These are phyloP conservation scores for Hanseniaspora lachancei DNA, from an alignment of 805 yeast species.

Conservation along the genomic window DNA sequence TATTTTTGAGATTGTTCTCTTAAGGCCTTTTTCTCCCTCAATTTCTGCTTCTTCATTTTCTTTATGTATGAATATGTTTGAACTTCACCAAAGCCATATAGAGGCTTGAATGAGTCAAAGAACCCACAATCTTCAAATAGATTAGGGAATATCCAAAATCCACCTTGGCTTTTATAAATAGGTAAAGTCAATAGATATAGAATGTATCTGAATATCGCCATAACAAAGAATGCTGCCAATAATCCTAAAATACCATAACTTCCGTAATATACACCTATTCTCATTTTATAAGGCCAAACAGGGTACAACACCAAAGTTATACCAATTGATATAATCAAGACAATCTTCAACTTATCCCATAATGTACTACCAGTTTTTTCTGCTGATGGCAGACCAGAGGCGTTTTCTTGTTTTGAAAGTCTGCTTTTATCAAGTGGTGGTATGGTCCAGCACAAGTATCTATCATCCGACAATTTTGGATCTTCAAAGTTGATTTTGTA, in stretches of 20 bases:
- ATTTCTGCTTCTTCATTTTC: conserved; percentile 24
- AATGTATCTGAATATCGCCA: conserved; percentile 69
- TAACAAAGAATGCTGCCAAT: conserved; percentile 57
- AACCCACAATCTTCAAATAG: conserved; percentile 92
- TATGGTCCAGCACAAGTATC: conserved; percentile 9
- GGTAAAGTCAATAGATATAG: conserved; percentile 36
- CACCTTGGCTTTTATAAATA: conserved; percentile 33
- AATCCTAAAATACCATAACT: conserved; percentile 66
- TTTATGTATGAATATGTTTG: conserved; percentile 25
- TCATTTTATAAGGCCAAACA: conserved; percentile 85
- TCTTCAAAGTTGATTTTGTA: conserved; percentile 1
- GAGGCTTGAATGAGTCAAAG: conserved; percentile 77
- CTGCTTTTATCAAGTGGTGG: background rate
- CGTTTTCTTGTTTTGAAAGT: background rate
- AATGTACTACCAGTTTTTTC: conserved; percentile 30
- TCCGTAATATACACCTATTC: conserved; percentile 79
- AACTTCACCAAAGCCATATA: conserved; percentile 67
- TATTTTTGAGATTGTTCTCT: background rate
- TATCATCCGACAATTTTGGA: conserved; percentile 6
- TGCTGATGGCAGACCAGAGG: background rate
- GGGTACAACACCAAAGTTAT: conserved; percentile 71
- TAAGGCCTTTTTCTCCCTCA: conserved; percentile 19
- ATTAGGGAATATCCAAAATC: conserved; percentile 95
- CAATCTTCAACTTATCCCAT: conserved; percentile 10
- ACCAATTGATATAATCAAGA: conserved; percentile 5